Evolutionary conservation across 2,329 filamentous ascomycete species (phyloP), one percentile per base, ranked within the genome.

Genomic region (Aspergillus fructus): DNA sequence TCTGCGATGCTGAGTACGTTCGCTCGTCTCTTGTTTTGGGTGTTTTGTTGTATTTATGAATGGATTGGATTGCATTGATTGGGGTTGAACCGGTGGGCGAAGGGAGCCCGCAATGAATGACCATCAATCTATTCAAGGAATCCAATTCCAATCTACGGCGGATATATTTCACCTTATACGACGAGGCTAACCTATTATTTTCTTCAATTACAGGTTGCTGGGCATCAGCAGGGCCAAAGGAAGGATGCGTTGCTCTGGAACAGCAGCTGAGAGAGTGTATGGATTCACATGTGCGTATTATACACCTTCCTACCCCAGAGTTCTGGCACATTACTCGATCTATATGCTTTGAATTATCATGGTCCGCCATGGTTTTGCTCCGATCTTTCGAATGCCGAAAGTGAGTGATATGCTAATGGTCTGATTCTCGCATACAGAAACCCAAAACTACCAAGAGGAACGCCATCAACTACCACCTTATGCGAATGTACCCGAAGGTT

Each of bases 391-490:
- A 15, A 46, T 23, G 5, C 9, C 9, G 3, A n/a, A 9, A n/a
- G 33, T 37, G 23, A 46, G 7, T 33, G 17, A 21, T 19, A 37
- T 34, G 46, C 46, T 37, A 48, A 60, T 42, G n/a, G 47, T 40
- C 4, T 47, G 60, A 51, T 47, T 23, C 56, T 49, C 24, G 37
- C 53, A 55, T 58, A 60, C 71, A 88, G 85, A 85, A 81, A 81
- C 75, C 82, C 48, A 74, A 75, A 62, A 74, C 77, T 55, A 73
- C 76, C 63, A 84, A 85, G 72, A 91, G 88, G 79, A 93, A 87
- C 74, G 86, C 84, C 63, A 92, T 97, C 84, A 97, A 97, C 78
- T 93, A 93, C 81, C 93, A 97, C 74, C 80, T 97, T 43, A 84
- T 85, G 64, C 85, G 94, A 68, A 84, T 90, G 79, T 89, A 89